Conservation (phyloP, 2,329 filamentous ascomycete species). For the Ascochyta viciae-villosae region DNA sequence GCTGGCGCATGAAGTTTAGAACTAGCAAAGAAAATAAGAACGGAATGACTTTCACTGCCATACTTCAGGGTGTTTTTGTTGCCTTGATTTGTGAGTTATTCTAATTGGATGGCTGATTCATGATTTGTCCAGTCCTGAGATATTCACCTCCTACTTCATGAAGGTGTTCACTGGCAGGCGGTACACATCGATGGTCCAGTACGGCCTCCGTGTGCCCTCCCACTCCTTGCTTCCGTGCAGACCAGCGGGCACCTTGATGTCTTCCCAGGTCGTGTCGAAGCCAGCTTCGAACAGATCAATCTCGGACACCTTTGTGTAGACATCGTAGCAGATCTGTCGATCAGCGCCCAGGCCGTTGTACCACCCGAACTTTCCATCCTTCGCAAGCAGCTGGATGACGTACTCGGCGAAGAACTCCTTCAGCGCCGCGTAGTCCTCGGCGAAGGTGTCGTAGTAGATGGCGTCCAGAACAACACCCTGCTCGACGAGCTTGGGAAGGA, state of each 20-base stretch:
- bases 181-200: slow-evolving; percentile 49
- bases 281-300: slow-evolving; percentile 47
- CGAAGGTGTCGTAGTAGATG: slow-evolving; percentile 55
- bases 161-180: slow-evolving; percentile 47
- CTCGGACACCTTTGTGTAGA: slow-evolving; percentile 50
- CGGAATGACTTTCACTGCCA: neutral
- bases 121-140: neutral
- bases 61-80: neutral
- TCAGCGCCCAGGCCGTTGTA: slow-evolving; percentile 50
- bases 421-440: slow-evolving; percentile 47
- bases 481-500: slow-evolving; percentile 72
- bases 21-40: neutral
- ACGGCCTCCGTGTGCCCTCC: slow-evolving; percentile 45
- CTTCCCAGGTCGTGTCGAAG: slow-evolving; percentile 47
- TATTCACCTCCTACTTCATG: slow-evolving; percentile 29
- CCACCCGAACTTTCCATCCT: slow-evolving; percentile 47
- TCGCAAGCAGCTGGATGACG: slow-evolving; percentile 43
- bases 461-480: slow-evolving; percentile 78
- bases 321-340: slow-evolving; percentile 50
- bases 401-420: slow-evolving; percentile 49
- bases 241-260: slow-evolving; percentile 42
- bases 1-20: slow-evolving; percentile 12
- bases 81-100: neutral
- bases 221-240: slow-evolving; percentile 46
- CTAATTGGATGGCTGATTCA: neutral